Conservation (phyloP, 2,329 filamentous ascomycete species). For the Amphichorda felina region DNA sequence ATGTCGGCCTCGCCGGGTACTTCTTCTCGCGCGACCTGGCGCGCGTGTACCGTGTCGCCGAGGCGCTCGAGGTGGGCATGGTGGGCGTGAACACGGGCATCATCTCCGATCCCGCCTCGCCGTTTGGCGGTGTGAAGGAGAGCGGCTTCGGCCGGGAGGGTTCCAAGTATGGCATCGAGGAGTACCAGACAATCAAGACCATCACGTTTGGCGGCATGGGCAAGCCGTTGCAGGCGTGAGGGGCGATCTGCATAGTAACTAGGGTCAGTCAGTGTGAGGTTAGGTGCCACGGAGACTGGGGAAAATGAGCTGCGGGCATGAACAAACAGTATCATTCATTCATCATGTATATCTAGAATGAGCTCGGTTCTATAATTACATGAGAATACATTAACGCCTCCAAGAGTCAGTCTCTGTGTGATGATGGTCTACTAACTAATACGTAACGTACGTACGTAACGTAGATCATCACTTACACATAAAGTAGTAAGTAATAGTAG, state of each 20-base stretch:
- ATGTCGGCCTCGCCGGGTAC: constrained; percentile 87
- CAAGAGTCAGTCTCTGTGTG: no score
- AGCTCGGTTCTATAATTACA: no score
- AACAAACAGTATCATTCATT: no score
- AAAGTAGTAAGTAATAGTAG: no score
- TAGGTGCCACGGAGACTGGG: no score
- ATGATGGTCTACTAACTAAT: no score
- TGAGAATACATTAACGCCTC: no score
- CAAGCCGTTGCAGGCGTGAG: constrained; percentile 33
- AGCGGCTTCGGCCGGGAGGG: constrained; percentile 74
- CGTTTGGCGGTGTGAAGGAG: constrained; percentile 74
- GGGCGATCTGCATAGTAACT: neutral
- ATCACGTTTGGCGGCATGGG: constrained; percentile 41
- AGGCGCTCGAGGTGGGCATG: constrained; percentile 75
- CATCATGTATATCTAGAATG: no score
- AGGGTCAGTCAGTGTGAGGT: no score
- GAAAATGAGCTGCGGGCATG: no score
- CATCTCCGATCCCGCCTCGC: constrained; percentile 43
- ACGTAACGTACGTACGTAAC: no score
- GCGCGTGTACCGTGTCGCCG: constrained; percentile 49
- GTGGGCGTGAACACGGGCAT: constrained; percentile 72
- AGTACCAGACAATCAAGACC: constrained; percentile 66
- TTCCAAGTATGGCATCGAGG: constrained; percentile 63
- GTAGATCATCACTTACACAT: no score
- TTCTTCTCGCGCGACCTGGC: constrained; percentile 66